These are phyloP conservation scores for Keithomyces neogunnii DNA, from an alignment of 2,329 filamentous ascomycete species.

Conservation along the genomic window DNA sequence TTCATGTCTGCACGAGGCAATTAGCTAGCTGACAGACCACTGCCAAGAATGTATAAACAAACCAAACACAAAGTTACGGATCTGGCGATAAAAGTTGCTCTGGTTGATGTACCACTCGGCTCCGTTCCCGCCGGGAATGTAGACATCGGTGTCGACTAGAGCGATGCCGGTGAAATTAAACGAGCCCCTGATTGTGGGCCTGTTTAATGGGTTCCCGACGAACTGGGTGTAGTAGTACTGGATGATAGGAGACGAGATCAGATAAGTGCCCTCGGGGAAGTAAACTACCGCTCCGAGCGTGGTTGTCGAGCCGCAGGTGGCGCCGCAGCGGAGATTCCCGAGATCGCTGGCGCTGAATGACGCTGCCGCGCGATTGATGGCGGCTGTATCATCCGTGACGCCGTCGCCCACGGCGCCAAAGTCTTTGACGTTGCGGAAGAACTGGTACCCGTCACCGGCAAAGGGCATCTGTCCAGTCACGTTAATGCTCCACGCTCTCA, in stretches of 20 bases:
- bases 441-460: slow-evolving; percentile 41
- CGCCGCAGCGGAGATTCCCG: slow-evolving; percentile 17
- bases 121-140: slow-evolving; percentile 64
- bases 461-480: too few relatives aligned
- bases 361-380: slow-evolving; percentile 65
- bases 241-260: slow-evolving; percentile 47
- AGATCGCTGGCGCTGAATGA: too few relatives aligned
- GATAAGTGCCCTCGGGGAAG: slow-evolving; percentile 41
- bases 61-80: slow-evolving; percentile 71
- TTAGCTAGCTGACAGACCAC: too few relatives aligned
- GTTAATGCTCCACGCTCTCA: too few relatives aligned
- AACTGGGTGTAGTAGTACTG: slow-evolving; percentile 57
- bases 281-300: slow-evolving; percentile 16
- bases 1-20: too few relatives aligned
- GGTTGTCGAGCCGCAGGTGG: slow-evolving; percentile 21
- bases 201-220: slow-evolving; percentile 22
- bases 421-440: slow-evolving; percentile 70
- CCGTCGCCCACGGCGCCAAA: slow-evolving; percentile 63
- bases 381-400: slow-evolving; percentile 71
- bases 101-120: slow-evolving; percentile 55
- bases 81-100: slow-evolving; percentile 74
- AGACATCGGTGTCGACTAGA: slow-evolving; percentile 41
- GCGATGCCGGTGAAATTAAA: slow-evolving; percentile 45
- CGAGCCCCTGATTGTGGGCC: slow-evolving; percentile 44
- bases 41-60: too few relatives aligned